phyloP scores from a whole-genome alignment of 441 rosid species.

The Pelargonium fulgidum region DNA sequence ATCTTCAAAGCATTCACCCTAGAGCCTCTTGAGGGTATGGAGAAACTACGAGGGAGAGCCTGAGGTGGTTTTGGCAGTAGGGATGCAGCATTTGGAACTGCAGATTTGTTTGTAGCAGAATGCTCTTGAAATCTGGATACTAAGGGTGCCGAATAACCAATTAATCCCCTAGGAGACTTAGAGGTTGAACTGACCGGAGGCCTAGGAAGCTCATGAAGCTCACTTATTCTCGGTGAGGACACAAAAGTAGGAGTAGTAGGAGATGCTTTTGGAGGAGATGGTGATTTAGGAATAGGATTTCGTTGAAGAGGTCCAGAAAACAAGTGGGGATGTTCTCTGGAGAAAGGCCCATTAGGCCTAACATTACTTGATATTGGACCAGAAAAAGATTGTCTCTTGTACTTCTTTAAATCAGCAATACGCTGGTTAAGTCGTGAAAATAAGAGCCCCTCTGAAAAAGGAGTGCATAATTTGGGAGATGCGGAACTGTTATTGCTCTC shows the following conservation, averaged over 20 bases:
- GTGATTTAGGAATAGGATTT: constrained; percentile 38
- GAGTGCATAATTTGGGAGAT: constrained; percentile 38
- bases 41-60: constrained; percentile 52
- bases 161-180: constrained; percentile 30
- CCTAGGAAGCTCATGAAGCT: constrained; percentile 80
- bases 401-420: constrained; percentile 27
- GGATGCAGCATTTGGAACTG: constrained; percentile 36
- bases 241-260: constrained; percentile 41
- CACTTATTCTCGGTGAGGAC: constrained; percentile 62
- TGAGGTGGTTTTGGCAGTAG: constrained; percentile 53
- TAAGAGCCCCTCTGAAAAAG: constrained; percentile 43
- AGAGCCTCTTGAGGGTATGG: constrained; percentile 51
- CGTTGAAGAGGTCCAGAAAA: constrained; percentile 66
- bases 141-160: constrained; percentile 55
- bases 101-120: constrained; percentile 29
- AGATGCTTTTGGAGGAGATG: constrained; percentile 43
- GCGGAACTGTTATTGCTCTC: constrained; percentile 47
- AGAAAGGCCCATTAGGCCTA: constrained; percentile 31
- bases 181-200: constrained; percentile 40
- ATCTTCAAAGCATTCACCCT: constrained; percentile 36
- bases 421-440: constrained; percentile 32
- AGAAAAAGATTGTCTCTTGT: constrained; percentile 54
- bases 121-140: constrained; percentile 36
- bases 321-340: constrained; percentile 37
- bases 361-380: constrained; percentile 49